Percentiles rank a stretch among this genome's conserved stretches.
phyloP scores from a whole-genome alignment of 192 early-diverging fungal species.

The Phycomyces nitens region DNA sequence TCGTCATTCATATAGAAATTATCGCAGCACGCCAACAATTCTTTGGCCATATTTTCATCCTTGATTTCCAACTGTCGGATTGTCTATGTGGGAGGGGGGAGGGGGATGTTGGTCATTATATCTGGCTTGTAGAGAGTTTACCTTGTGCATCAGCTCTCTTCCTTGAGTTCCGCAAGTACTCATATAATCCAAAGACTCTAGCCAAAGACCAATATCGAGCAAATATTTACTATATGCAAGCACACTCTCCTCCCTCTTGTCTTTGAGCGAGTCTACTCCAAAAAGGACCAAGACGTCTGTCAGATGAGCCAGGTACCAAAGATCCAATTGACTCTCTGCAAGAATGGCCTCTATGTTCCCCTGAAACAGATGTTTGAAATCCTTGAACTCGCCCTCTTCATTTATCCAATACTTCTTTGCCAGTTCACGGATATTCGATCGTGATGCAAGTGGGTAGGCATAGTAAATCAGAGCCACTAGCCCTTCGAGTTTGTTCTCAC shows the following conservation, averaged over 20 bases:
- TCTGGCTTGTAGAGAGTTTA: not conserved
- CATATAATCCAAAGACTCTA: conserved; percentile 4
- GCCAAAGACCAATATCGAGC: not conserved
- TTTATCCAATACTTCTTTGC: too few relatives aligned
- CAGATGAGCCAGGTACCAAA: not conserved
- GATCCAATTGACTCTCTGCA: not conserved
- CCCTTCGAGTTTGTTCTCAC: too few relatives aligned
- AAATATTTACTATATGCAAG: not conserved
- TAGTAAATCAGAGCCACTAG: too few relatives aligned
- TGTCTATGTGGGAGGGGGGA: not conserved
- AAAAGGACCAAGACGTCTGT: not conserved
- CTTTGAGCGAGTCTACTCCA: not conserved
- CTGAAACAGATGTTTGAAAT: not conserved
- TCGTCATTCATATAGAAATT: not conserved
- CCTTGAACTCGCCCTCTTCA: not conserved
- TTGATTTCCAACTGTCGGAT: not conserved
- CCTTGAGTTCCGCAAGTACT: not conserved
- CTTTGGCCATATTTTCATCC: not conserved
- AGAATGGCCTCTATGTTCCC: not conserved
- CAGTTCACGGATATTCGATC: too few relatives aligned
- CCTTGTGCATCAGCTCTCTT: not conserved
- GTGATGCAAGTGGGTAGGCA: too few relatives aligned
- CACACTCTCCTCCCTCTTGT: not conserved
- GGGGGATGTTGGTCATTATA: not conserved
- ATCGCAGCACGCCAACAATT: not conserved